A percentile compares a stretch with the other conserved stretches of the same genome.
Evolutionary conservation across 805 yeast genomes (phyloP).

Genomic region (Lachancea sp.): DNA sequence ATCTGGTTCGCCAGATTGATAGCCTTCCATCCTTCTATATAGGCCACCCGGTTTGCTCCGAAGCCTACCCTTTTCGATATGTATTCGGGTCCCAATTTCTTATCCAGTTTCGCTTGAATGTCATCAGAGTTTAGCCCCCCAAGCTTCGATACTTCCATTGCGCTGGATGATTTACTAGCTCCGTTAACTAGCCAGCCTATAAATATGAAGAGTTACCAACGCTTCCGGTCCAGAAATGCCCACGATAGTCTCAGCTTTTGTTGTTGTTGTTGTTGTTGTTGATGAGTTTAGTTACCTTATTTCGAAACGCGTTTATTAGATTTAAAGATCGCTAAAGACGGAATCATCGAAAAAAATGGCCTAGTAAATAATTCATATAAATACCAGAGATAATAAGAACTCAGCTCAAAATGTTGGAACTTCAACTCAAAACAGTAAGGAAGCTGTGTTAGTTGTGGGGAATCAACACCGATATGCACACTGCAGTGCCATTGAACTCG

Average conservation of each 20-base stretch:
- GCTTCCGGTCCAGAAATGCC: no score
- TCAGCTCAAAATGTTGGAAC: neutral
- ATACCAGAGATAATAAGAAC: neutral
- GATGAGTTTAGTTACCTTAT: neutral
- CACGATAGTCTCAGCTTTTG: neutral
- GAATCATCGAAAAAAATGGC: neutral
- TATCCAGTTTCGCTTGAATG: slow-evolving; percentile 36
- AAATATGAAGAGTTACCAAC: no score
- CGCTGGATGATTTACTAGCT: neutral
- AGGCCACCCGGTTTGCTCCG: slow-evolving; percentile 61
- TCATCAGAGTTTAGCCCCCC: slow-evolving; percentile 19
- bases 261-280: neutral
- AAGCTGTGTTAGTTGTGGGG: neutral
- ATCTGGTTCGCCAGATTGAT: slow-evolving; percentile 72
- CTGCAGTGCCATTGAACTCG: slow-evolving; percentile 10
- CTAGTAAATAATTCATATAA: neutral
- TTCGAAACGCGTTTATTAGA: neutral
- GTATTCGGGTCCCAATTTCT: slow-evolving; percentile 67
- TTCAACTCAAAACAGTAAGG: neutral
- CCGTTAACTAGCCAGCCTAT: no score
- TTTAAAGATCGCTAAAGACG: neutral
- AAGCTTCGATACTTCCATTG: slow-evolving; percentile 23
- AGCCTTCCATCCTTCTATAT: slow-evolving; percentile 81
- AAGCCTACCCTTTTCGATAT: slow-evolving; percentile 72
- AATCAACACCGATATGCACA: neutral